phyloP scores from a whole-genome alignment of 2,329 filamentous ascomycete genomes.

The Gyromitra esculenta region DNA sequence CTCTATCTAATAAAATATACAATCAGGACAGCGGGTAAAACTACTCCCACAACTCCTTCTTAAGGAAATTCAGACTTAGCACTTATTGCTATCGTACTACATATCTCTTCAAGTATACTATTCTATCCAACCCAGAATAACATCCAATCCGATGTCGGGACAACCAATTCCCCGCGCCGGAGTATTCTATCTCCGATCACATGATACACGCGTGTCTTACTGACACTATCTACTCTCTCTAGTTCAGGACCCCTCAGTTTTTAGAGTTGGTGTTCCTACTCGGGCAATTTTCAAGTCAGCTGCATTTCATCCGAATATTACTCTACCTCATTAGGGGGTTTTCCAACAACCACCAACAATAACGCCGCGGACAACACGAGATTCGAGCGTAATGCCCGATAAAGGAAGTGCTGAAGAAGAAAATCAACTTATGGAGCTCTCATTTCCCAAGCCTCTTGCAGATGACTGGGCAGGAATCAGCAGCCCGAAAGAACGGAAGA shows the following conservation, averaged over 20 bases:
- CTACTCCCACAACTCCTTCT: too few species aligned
- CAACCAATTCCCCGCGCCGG: too few species aligned
- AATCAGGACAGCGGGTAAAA: too few species aligned
- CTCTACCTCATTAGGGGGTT: neutral
- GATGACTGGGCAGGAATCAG: slow-evolving; percentile 41
- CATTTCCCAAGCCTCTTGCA: neutral
- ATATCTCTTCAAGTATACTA: too few species aligned
- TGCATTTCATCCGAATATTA: neutral
- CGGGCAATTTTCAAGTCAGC: slow-evolving; percentile 35
- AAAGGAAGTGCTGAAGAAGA: neutral
- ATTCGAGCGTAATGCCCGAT: neutral
- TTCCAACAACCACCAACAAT: neutral
- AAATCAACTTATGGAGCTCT: neutral
- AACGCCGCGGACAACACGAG: neutral
- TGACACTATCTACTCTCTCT: too few species aligned
- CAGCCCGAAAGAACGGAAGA: slow-evolving; percentile 88
- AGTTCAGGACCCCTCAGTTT: neutral
- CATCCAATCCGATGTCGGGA: too few species aligned
- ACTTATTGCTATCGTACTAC: too few species aligned
- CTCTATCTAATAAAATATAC: neutral
- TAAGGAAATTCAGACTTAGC: too few species aligned
- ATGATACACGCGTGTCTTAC: too few species aligned
- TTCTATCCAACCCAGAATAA: too few species aligned
- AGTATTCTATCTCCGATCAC: too few species aligned
- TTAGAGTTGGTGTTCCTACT: slow-evolving; percentile 13